phyloP scores from a whole-genome alignment of 2,329 filamentous ascomycete genomes.

The Thermoascus crustaceus region DNA sequence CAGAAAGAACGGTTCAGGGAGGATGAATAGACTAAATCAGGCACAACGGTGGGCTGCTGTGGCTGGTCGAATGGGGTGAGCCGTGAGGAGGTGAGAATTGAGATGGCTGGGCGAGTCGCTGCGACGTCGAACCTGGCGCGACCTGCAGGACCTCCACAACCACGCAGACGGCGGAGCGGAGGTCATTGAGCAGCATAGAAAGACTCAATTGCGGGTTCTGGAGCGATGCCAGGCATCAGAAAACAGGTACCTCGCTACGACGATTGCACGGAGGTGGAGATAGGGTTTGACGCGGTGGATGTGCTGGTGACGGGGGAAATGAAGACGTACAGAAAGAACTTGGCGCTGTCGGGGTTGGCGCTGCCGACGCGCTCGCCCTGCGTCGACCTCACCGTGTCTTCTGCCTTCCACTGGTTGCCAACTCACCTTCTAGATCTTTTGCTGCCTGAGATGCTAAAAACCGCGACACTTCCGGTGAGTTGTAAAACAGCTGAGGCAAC shows the following conservation, averaged over 20 bases:
- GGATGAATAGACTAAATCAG: neutral
- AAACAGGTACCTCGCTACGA: neutral
- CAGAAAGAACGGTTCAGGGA: neutral
- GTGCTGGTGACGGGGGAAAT: neutral
- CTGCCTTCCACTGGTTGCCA: neutral
- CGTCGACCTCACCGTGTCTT: neutral
- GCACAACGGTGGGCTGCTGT: conserved; percentile 8
- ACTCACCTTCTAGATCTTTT: too few species aligned
- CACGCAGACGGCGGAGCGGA: conserved; percentile 8
- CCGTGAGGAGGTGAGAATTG: conserved; percentile 21
- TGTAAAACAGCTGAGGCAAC: too few species aligned
- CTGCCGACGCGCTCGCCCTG: conserved; percentile 1
- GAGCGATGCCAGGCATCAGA: conserved; percentile 3
- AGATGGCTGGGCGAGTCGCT: conserved; percentile 31
- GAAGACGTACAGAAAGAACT: neutral
- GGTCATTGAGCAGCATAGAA: conserved; percentile 7
- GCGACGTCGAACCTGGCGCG: conserved; percentile 7
- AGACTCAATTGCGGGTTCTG: conserved; percentile 8
- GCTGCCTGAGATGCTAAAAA: too few species aligned
- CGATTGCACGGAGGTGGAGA: neutral
- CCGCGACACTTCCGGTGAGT: too few species aligned
- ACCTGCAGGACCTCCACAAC: conserved; percentile 7
- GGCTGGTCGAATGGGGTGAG: conserved; percentile 14
- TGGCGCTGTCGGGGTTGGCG: neutral
- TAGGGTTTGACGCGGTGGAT: neutral